A percentile compares a stretch with the other conserved stretches of the same genome.
Conservation (phyloP, 2,329 filamentous ascomycete genomes). For the Aureobasidium lini region DNA sequence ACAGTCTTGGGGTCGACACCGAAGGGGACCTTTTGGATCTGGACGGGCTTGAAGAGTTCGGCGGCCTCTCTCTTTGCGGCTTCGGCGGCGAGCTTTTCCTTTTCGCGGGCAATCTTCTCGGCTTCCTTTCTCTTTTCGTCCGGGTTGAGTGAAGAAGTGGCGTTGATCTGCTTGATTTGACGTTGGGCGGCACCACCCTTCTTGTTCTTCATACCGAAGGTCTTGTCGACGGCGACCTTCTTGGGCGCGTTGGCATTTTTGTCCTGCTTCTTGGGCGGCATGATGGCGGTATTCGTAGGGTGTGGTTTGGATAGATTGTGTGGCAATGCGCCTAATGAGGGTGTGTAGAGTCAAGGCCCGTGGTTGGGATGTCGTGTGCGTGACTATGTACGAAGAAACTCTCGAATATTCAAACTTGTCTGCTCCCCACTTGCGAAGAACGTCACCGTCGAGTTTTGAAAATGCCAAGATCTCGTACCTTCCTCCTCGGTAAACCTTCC, state of each 20-base stretch:
- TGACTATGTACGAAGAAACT: not conserved
- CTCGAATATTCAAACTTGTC: not conserved
- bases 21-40: constrained; percentile 96
- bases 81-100: constrained; percentile 87
- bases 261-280: constrained; percentile 66
- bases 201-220: constrained; percentile 99
- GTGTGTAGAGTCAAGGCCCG: not conserved
- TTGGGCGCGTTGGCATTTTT: constrained; percentile 40
- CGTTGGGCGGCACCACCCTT: constrained; percentile 88
- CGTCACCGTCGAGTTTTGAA: not conserved
- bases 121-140: constrained; percentile 78
- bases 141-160: constrained; percentile 68
- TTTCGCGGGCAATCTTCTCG: constrained; percentile 59
- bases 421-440: not conserved
- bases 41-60: constrained; percentile 80
- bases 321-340: not conserved
- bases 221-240: constrained; percentile 82
- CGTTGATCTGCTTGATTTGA: constrained; percentile 76
- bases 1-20: constrained; percentile 98
- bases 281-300: constrained; percentile 38
- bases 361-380: not conserved
- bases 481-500: constrained; percentile 2
- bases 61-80: constrained; percentile 72
- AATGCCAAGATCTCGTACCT: not conserved
- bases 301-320: constrained; percentile 11